Percentiles rank a stretch among this genome's conserved stretches.
Conservation (phyloP, 345 rosid genomes). For the Litchi chinensis region DNA sequence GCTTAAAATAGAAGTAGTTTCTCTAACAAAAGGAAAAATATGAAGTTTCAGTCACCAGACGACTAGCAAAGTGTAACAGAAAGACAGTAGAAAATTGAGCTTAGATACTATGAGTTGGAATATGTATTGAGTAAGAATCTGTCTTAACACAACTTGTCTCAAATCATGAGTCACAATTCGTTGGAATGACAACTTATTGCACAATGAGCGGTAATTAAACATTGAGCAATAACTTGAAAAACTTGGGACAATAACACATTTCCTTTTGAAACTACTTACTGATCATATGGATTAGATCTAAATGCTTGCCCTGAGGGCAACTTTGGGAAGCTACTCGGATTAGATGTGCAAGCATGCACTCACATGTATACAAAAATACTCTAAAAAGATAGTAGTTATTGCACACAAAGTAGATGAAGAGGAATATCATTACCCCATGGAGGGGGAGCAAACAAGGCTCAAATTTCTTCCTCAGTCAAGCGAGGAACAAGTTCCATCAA, state of each 20-base stretch:
- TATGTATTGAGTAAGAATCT: neutral
- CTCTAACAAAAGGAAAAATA: neutral
- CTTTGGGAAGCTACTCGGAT: neutral
- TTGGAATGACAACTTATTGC: neutral
- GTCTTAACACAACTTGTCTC: neutral
- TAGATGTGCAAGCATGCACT: neutral
- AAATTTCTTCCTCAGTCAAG: slow-evolving; percentile 78
- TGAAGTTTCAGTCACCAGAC: neutral
- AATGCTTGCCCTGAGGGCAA: neutral
- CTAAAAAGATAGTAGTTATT: neutral
- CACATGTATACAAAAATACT: neutral
- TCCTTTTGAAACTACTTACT: neutral
- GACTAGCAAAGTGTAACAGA: neutral
- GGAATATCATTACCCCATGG: slow-evolving; percentile 79
- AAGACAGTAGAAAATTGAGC: neutral
- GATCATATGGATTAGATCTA: neutral
- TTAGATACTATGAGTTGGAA: neutral
- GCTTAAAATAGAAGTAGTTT: neutral
- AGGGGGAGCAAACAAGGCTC: slow-evolving; percentile 98
- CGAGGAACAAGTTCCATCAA: slow-evolving; percentile 98
- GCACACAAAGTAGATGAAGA: neutral
- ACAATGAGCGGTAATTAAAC: neutral
- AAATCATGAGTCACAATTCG: neutral
- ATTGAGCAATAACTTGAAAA: neutral
- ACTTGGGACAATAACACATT: neutral